These are phyloP conservation scores for Babesia microti DNA, from an alignment of 169 alveolate genomes.

Conservation along the genomic window DNA sequence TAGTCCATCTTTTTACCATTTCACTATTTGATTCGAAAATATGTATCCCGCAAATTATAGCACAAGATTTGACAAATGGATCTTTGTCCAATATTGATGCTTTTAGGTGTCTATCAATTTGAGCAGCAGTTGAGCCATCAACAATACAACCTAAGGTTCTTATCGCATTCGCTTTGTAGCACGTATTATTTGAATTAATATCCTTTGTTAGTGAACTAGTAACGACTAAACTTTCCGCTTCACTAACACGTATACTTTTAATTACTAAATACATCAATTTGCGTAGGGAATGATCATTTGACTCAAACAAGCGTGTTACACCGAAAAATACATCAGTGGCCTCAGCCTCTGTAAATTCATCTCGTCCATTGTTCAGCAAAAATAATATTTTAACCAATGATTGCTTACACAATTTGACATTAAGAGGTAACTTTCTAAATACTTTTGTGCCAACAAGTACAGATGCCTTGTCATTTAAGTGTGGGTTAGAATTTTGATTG, in stretches of 20 bases:
- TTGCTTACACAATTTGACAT: conserved; percentile 67
- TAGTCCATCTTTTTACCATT: conserved; percentile 77
- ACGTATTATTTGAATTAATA: conserved; percentile 81
- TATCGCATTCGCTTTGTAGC: conserved; percentile 89
- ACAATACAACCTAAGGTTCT: conserved; percentile 87
- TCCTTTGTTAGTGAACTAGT: conserved; percentile 90
- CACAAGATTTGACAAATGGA: conserved; percentile 84
- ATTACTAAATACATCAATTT: conserved; percentile 82
- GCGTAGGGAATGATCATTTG: conserved; percentile 74
- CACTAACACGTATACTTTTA: conserved; percentile 79
- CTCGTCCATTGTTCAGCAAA: conserved; percentile 70
- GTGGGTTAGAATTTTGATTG: conserved; percentile 22
- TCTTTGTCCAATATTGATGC: conserved; percentile 83
- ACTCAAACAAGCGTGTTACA: conserved; percentile 86
- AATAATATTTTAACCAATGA: conserved; percentile 67
- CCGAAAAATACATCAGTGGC: conserved; percentile 84
- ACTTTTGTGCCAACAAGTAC: conserved; percentile 75
- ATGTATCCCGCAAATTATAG: conserved; percentile 81
- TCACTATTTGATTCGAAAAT: conserved; percentile 77
- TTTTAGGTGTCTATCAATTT: conserved; percentile 86
- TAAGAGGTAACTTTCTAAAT: conserved; percentile 72
- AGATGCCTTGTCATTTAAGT: conserved; percentile 64
- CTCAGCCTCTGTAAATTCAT: conserved; percentile 75
- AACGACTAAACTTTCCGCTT: conserved; percentile 84
- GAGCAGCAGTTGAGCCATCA: conserved; percentile 83